Conservation (phyloP, 306 rosid species). For the Benincasa hispida region DNA sequence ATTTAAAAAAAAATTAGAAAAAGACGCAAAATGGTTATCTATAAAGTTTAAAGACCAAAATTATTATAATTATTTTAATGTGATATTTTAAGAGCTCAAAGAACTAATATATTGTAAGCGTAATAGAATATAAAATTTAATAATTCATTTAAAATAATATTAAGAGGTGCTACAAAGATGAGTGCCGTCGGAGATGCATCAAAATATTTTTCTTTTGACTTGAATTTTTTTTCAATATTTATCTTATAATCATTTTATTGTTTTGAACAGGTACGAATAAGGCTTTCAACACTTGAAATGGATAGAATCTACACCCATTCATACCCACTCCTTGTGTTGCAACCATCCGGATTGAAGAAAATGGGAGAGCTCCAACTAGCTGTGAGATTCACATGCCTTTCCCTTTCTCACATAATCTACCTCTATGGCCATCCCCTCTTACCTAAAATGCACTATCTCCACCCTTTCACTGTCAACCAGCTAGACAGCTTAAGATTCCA, state of each 20-base stretch:
- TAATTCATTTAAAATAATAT: too few relatives aligned
- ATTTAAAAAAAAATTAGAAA: too few relatives aligned
- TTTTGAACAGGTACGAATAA: constrained; percentile 25
- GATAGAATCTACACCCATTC: constrained; percentile 66
- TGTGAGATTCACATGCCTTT: constrained; percentile 58
- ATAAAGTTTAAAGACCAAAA: too few relatives aligned
- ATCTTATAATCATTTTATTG: background rate
- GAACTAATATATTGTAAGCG: too few relatives aligned
- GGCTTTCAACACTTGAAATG: constrained; percentile 73
- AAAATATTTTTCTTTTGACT: too few relatives aligned
- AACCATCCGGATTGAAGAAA: constrained; percentile 49
- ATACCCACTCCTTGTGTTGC: constrained; percentile 54
- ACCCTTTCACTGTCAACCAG: constrained; percentile 78
- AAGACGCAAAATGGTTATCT: too few relatives aligned
- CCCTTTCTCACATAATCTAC: constrained; percentile 53
- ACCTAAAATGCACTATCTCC: constrained; percentile 79
- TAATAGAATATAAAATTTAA: too few relatives aligned
- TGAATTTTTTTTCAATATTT: too few relatives aligned
- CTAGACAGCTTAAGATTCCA: constrained; percentile 58
- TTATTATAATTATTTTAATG: too few relatives aligned
- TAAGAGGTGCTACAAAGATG: too few relatives aligned
- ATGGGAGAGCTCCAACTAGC: constrained; percentile 82
- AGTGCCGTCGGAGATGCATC: too few relatives aligned
- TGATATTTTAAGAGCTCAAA: too few relatives aligned
- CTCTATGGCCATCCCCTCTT: constrained; percentile 59